Evolutionary conservation across 169 alveolate species (phyloP).

Genomic region (Eimeria acervulina): DNA sequence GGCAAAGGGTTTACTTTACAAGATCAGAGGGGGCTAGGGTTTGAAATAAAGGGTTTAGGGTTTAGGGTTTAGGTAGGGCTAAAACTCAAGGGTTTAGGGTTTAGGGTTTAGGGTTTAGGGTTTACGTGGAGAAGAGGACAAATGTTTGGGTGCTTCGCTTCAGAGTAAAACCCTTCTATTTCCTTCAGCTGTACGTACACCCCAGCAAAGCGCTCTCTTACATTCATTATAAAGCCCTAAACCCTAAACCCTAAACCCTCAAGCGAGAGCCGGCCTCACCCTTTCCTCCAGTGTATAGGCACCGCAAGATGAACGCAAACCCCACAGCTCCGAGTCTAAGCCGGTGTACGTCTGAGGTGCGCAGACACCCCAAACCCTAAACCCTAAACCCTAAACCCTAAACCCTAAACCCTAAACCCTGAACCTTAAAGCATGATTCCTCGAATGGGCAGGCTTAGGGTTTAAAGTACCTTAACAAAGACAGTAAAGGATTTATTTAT

Average conservation of each 20-base stretch:
- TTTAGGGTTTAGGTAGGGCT: too few species aligned
- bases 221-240: too few species aligned
- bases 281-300: background rate
- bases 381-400: slow-evolving; percentile 50
- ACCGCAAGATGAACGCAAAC: background rate
- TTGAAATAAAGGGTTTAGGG: too few species aligned
- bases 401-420: slow-evolving; percentile 11
- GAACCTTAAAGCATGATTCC: background rate
- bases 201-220: too few species aligned
- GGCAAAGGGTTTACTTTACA: too few species aligned
- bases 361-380: background rate
- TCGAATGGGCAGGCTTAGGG: background rate
- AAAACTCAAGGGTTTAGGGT: too few species aligned
- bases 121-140: too few species aligned
- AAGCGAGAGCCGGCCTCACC: background rate
- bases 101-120: too few species aligned
- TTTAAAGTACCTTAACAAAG: background rate
- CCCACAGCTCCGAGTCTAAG: background rate
- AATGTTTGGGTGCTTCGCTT: too few species aligned
- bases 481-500: slow-evolving; percentile 14
- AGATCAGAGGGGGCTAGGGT: too few species aligned
- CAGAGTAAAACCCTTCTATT: too few species aligned
- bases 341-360: background rate
- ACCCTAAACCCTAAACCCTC: slow-evolving; percentile 44
- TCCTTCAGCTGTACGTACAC: too few species aligned